A percentile compares a stretch with the other conserved stretches of the same genome.
Conservation (phyloP, 306 rosid genomes). For the Sindora glabra region DNA sequence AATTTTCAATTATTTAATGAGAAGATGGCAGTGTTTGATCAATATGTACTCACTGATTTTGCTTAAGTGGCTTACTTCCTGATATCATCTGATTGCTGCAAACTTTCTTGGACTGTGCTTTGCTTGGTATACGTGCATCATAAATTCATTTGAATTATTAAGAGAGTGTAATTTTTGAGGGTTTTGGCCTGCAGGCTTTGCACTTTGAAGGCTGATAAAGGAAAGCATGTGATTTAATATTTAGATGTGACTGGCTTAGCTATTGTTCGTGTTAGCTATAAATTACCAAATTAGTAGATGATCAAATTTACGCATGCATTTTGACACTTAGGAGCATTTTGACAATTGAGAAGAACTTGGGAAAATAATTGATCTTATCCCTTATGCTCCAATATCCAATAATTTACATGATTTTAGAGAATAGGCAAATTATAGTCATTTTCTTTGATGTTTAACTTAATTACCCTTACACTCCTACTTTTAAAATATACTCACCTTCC, state of each 20-base stretch:
- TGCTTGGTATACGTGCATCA: background rate
- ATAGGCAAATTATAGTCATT: too few species aligned
- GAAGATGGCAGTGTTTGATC: background rate
- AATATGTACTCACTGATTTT: background rate
- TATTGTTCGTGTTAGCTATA: background rate
- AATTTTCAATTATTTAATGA: background rate
- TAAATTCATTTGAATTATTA: background rate
- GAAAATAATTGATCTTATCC: background rate
- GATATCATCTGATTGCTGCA: background rate
- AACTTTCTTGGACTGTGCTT: conserved; percentile 4
- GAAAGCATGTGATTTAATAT: background rate
- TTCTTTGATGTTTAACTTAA: too few species aligned
- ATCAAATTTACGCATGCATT: background rate
- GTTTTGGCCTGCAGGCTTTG: background rate
- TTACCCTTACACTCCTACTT: too few species aligned
- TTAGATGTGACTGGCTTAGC: background rate
- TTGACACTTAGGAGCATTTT: background rate
- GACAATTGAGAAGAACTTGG: background rate
- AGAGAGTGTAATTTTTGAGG: background rate
- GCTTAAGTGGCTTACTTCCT: background rate
- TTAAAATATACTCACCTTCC: too few species aligned
- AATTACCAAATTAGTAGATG: background rate
- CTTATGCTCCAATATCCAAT: background rate
- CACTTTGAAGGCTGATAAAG: background rate
- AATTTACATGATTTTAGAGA: too few species aligned